Percentiles rank a stretch among this genome's conserved stretches.
Evolutionary conservation across 106 monocot species (phyloP).

Genomic region (Narthecium ossifragum): DNA sequence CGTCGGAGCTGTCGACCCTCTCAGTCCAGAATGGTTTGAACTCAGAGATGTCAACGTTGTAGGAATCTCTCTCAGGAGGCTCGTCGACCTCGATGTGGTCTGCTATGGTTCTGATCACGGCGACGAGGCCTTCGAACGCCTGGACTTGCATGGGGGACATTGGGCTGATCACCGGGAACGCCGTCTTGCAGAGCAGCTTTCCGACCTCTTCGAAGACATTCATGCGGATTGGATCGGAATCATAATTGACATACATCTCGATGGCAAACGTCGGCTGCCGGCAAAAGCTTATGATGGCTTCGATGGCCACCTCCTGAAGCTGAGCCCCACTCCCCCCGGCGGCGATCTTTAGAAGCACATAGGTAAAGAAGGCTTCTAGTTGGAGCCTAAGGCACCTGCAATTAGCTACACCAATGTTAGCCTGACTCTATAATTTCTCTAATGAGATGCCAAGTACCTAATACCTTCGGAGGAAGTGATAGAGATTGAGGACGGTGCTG

Average conservation of each 20-base stretch:
- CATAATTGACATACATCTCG: conserved; percentile 91
- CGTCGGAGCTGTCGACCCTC: conserved; percentile 16
- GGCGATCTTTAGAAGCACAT: conserved; percentile 49
- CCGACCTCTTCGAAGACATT: conserved; percentile 71
- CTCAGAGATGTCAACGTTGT: conserved; percentile 41
- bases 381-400: conserved; percentile 68
- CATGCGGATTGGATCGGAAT: conserved; percentile 62
- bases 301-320: conserved; percentile 85
- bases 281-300: conserved; percentile 70
- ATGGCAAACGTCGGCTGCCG: conserved; percentile 59
- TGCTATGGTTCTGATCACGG: conserved; percentile 54
- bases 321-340: conserved; percentile 20
- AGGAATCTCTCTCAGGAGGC: conserved; percentile 13
- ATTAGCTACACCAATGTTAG: background rate
- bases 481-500: conserved; percentile 81
- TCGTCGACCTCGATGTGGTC: conserved; percentile 36
- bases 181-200: conserved; percentile 67
- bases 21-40: conserved; percentile 66
- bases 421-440: background rate
- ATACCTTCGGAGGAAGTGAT: conserved; percentile 72
- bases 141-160: conserved; percentile 60
- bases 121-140: conserved; percentile 68
- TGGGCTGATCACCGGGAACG: conserved; percentile 41
- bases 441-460: background rate
- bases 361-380: conserved; percentile 81